phyloP scores from a whole-genome alignment of 257 asterid species.

The Nyctanthes arbortristis region DNA sequence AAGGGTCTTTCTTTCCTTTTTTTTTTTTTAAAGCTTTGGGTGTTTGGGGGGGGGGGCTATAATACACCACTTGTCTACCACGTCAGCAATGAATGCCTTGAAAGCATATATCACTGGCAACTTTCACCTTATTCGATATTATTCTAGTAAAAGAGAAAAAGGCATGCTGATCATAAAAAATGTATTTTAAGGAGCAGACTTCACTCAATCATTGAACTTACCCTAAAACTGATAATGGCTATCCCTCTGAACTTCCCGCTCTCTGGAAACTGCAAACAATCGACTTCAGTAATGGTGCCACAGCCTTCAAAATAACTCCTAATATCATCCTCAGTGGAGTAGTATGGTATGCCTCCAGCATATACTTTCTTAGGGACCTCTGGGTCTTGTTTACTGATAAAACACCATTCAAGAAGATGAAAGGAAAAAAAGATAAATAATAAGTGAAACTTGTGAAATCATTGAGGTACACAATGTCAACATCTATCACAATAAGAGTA shows the following conservation, averaged over 20 bases:
- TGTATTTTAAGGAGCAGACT: neutral
- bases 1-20: no score
- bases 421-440: neutral
- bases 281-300: slow-evolving; percentile 80
- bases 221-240: slow-evolving; percentile 89
- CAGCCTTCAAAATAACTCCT: slow-evolving; percentile 89
- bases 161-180: neutral
- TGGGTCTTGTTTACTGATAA: slow-evolving; percentile 41
- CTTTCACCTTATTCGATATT: neutral
- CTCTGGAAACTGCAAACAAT: slow-evolving; percentile 87
- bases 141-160: neutral
- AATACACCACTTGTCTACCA: neutral
- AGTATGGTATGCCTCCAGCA: slow-evolving; percentile 97
- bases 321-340: slow-evolving; percentile 93
- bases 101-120: neutral
- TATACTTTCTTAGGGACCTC: slow-evolving; percentile 62
- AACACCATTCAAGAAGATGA: slow-evolving; percentile 17
- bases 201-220: slow-evolving; percentile 31
- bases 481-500: neutral
- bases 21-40: no score
- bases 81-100: neutral
- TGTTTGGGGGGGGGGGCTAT: no score
- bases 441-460: neutral
- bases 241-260: slow-evolving; percentile 97
- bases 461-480: neutral